A percentile compares a stretch with the other conserved stretches of the same genome.
These are phyloP conservation scores for Ettlia oleoabundans DNA, from an alignment of 139 green algal species.

Conservation along the genomic window DNA sequence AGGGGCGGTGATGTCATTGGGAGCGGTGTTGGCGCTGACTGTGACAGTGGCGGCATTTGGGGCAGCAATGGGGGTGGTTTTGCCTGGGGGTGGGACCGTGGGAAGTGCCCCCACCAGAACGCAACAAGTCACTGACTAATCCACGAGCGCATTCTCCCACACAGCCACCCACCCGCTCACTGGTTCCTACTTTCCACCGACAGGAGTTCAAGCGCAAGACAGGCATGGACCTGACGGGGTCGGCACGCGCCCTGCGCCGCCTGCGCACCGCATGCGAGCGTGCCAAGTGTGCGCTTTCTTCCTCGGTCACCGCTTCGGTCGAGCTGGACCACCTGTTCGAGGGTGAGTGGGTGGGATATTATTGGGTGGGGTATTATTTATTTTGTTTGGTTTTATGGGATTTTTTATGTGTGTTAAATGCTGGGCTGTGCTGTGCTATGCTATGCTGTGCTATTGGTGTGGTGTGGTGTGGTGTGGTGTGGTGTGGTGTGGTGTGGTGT, in stretches of 20 bases:
- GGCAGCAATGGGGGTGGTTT: no score
- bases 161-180: slow-evolving; percentile 69
- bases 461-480: slow-evolving; percentile 51
- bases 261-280: slow-evolving; percentile 78
- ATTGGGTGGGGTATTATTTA: not conserved
- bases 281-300: slow-evolving; percentile 71
- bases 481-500: slow-evolving; percentile 84
- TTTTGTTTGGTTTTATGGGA: not conserved
- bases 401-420: not conserved
- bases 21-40: no score
- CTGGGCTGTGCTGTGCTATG: not conserved
- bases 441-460: slow-evolving; percentile 71
- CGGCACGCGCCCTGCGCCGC: slow-evolving; percentile 66
- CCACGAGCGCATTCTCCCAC: not conserved
- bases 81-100: no score
- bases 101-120: no score
- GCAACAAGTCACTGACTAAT: no score
- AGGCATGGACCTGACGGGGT: slow-evolving; percentile 1
- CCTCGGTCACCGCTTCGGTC: slow-evolving; percentile 88
- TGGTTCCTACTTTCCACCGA: not conserved
- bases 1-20: no score
- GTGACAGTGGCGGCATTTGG: no score
- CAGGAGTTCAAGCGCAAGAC: slow-evolving; percentile 34
- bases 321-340: slow-evolving; percentile 84
- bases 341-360: not conserved